Conservation (phyloP, 148 eudicot genomes). For the Rhododendron williamsianum region DNA sequence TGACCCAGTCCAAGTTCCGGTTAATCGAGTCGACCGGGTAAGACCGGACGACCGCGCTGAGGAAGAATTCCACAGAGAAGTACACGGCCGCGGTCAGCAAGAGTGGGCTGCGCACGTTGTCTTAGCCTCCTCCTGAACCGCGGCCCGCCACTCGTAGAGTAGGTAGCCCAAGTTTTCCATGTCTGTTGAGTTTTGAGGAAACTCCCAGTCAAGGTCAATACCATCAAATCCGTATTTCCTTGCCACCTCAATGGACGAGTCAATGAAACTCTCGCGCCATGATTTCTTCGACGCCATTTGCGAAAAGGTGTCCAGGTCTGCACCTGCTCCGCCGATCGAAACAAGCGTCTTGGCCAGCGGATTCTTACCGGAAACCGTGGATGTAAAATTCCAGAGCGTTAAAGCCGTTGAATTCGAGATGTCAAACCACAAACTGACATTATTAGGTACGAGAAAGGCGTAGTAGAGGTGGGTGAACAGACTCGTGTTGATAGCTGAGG, state of each 20-base stretch:
- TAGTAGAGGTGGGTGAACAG: slow-evolving; percentile 47
- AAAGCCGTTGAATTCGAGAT: slow-evolving; percentile 22
- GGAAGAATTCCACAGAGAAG: slow-evolving; percentile 24
- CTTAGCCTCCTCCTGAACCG: slow-evolving; percentile 29
- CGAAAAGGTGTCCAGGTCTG: slow-evolving; percentile 11
- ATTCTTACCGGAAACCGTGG: slow-evolving; percentile 26
- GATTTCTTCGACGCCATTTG: slow-evolving; percentile 18
- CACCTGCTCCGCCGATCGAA: slow-evolving; percentile 37
- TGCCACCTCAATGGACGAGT: slow-evolving; percentile 37
- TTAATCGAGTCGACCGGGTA: slow-evolving; percentile 27
- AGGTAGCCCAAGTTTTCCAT: slow-evolving; percentile 30
- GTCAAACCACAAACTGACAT: slow-evolving; percentile 33
- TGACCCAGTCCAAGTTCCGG: slow-evolving; percentile 42
- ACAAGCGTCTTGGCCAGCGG: slow-evolving; percentile 31
- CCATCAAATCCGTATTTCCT: slow-evolving; percentile 43
- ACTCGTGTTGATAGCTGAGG: slow-evolving; percentile 30
- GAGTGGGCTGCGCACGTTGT: slow-evolving; percentile 21
- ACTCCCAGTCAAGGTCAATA: slow-evolving; percentile 52
- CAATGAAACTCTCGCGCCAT: slow-evolving; percentile 27
- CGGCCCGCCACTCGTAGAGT: slow-evolving; percentile 41
- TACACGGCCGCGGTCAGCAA: slow-evolving; percentile 42
- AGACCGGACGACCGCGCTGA: slow-evolving; percentile 3
- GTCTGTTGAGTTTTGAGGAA: slow-evolving; percentile 27
- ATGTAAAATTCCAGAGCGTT: slow-evolving; percentile 32
- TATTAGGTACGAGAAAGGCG: slow-evolving; percentile 37